Conservation (phyloP, 1,284 basidiomycete genomes). For the Mycena sp. region DNA sequence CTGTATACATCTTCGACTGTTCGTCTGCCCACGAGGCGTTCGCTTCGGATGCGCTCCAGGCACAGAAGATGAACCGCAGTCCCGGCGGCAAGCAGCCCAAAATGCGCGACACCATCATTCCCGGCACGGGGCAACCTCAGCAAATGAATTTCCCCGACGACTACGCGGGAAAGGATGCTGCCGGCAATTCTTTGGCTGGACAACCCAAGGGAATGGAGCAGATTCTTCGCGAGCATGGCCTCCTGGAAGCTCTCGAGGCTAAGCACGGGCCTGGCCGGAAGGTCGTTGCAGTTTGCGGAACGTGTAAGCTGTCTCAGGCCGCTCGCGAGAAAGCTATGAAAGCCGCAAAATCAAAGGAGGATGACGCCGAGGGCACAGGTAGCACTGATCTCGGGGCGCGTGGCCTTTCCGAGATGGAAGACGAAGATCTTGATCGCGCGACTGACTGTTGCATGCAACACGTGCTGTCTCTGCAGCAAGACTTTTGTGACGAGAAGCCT, state of each 20-base stretch:
- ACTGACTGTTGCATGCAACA: too few relatives aligned
- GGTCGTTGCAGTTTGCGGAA: background rate
- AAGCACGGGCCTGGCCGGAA: background rate
- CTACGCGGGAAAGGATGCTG: background rate
- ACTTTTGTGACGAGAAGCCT: too few relatives aligned
- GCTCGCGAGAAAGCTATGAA: too few relatives aligned
- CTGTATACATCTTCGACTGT: too few relatives aligned
- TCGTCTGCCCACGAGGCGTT: too few relatives aligned
- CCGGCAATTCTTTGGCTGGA: too few relatives aligned
- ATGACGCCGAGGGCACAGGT: conserved; percentile 4
- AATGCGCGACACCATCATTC: too few relatives aligned
- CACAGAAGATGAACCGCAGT: conserved; percentile 26
- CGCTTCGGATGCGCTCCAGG: conserved; percentile 3
- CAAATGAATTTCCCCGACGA: conserved; percentile 1
- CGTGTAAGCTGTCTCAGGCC: conserved; percentile 13
- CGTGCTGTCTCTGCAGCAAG: too few relatives aligned
- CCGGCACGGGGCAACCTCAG: too few relatives aligned
- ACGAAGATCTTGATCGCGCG: conserved; percentile 20
- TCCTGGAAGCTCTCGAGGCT: background rate
- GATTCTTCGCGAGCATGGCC: conserved; percentile 17
- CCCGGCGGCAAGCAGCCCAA: too few relatives aligned
- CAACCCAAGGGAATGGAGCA: too few relatives aligned
- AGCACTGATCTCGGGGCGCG: background rate
- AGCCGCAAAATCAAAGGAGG: too few relatives aligned
- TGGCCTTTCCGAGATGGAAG: conserved; percentile 21